phyloP scores from a whole-genome alignment of 371 early-diverging fungal genomes.

The Paraphysoderma sedebokerense region DNA sequence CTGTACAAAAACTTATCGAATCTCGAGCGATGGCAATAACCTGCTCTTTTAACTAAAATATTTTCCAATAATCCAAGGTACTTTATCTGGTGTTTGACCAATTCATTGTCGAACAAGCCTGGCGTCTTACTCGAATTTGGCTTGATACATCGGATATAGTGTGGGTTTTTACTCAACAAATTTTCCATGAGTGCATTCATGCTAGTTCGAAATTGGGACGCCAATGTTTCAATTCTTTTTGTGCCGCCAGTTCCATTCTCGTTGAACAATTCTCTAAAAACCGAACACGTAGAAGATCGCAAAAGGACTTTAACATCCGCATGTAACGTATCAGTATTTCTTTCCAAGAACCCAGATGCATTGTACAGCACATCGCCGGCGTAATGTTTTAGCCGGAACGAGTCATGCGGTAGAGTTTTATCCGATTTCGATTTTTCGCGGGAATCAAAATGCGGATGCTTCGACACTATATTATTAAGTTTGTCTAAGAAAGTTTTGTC shows the following conservation, averaged over 20 bases:
- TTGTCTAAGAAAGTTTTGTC: slow-evolving; percentile 17
- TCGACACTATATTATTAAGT: slow-evolving; percentile 7
- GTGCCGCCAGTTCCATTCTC: too few relatives aligned
- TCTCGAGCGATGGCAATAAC: slow-evolving; percentile 20
- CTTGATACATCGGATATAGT: slow-evolving; percentile 31
- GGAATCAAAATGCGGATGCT: slow-evolving; percentile 10
- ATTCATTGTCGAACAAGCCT: slow-evolving; percentile 6
- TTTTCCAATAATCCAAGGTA: slow-evolving; percentile 33
- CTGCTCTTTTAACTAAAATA: slow-evolving; percentile 19
- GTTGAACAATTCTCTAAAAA: not conserved
- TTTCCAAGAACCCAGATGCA: slow-evolving; percentile 27
- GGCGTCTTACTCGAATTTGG: slow-evolving; percentile 20
- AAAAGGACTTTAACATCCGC: slow-evolving; percentile 3
- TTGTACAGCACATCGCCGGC: slow-evolving; percentile 31
- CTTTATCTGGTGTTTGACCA: slow-evolving; percentile 19
- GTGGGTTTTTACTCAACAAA: slow-evolving; percentile 10
- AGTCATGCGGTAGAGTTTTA: slow-evolving; percentile 6
- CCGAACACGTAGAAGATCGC: not conserved
- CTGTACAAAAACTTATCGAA: slow-evolving; percentile 15
- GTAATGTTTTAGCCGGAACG: slow-evolving; percentile 31
- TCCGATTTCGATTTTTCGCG: slow-evolving; percentile 6
- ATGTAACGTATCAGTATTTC: slow-evolving; percentile 28
- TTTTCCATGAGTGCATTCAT: not conserved
- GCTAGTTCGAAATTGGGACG: slow-evolving; percentile 2
- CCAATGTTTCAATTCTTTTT: slow-evolving; percentile 2